These are phyloP conservation scores for Aquilaria sinensis DNA, from an alignment of 345 rosid genomes.

Conservation along the genomic window DNA sequence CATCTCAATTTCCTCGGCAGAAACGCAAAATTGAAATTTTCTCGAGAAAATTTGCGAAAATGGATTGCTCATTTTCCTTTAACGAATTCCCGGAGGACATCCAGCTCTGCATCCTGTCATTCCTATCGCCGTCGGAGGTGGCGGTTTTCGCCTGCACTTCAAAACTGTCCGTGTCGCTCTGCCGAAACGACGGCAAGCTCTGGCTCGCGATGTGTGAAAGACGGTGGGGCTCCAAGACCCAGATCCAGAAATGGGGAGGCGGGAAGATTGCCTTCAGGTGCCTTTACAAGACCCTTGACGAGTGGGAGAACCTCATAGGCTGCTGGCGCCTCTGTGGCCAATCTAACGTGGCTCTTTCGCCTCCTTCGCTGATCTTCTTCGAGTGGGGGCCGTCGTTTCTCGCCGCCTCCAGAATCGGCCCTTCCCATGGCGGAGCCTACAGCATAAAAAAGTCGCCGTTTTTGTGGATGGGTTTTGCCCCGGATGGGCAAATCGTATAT, in stretches of 20 bases:
- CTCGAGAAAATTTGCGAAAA: slow-evolving; percentile 17
- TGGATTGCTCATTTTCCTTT: slow-evolving; percentile 27
- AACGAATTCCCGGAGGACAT: slow-evolving; percentile 77
- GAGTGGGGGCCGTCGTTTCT: slow-evolving; percentile 86
- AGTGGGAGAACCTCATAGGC: slow-evolving; percentile 71
- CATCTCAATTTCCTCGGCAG: not conserved
- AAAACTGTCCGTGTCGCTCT: slow-evolving; percentile 53
- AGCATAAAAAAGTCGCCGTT: slow-evolving; percentile 54
- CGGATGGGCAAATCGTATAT: slow-evolving; percentile 45
- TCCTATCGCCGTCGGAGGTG: slow-evolving; percentile 60
- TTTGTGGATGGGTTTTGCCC: slow-evolving; percentile 47
- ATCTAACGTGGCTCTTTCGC: slow-evolving; percentile 17
- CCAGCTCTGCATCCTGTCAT: slow-evolving; percentile 71
- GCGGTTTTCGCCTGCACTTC: slow-evolving; percentile 78
- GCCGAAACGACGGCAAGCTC: slow-evolving; percentile 49
- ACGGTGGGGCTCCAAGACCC: slow-evolving; percentile 72
- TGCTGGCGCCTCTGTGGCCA: slow-evolving; percentile 92
- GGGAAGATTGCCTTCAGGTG: slow-evolving; percentile 51
- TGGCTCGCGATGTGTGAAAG: slow-evolving; percentile 75
- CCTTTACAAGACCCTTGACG: slow-evolving; percentile 56
- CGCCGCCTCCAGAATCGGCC: slow-evolving; percentile 53
- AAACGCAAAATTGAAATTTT: not conserved
- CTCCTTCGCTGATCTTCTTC: slow-evolving; percentile 60
- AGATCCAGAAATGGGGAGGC: slow-evolving; percentile 66
- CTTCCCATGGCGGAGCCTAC: slow-evolving; percentile 36